A percentile compares a stretch with the other conserved stretches of the same genome.
Evolutionary conservation across 345 rosid genomes (phyloP).

Genomic region (Psidium friedrichsthalianum): DNA sequence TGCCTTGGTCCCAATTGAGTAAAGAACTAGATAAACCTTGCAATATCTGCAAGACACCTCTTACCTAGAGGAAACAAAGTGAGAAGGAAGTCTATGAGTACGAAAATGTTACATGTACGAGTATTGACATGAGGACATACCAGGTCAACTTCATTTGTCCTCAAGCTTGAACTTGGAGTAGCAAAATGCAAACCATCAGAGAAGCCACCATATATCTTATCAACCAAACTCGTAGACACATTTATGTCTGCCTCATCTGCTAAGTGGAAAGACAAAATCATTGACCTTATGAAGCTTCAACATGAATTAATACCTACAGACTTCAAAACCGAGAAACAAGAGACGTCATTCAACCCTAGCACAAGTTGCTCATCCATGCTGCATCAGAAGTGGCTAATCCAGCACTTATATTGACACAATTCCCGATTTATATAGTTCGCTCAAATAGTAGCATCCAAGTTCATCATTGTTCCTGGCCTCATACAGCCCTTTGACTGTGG

Average conservation of each 20-base stretch:
- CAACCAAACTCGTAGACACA: slow-evolving; percentile 12
- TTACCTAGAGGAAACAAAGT: slow-evolving; percentile 24
- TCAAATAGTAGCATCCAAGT: background rate
- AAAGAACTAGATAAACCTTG: slow-evolving; percentile 68
- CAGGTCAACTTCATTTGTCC: slow-evolving; percentile 50
- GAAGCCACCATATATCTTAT: slow-evolving; percentile 21
- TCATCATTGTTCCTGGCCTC: background rate
- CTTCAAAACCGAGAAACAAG: background rate
- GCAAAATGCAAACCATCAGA: slow-evolving; percentile 25
- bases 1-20: slow-evolving; percentile 48
- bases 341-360: background rate
- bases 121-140: slow-evolving; percentile 13
- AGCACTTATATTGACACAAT: background rate
- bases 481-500: background rate
- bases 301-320: background rate
- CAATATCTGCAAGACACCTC: slow-evolving; percentile 51
- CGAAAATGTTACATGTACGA: background rate
- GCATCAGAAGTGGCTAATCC: background rate
- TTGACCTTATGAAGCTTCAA: background rate
- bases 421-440: background rate
- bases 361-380: background rate
- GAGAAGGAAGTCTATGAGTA: background rate
- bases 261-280: background rate
- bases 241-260: slow-evolving; percentile 2
- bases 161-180: slow-evolving; percentile 20